Percentiles rank a stretch among this genome's conserved stretches.
Evolutionary conservation across 306 rosid genomes (phyloP).

Genomic region (Rosa chinensis): DNA sequence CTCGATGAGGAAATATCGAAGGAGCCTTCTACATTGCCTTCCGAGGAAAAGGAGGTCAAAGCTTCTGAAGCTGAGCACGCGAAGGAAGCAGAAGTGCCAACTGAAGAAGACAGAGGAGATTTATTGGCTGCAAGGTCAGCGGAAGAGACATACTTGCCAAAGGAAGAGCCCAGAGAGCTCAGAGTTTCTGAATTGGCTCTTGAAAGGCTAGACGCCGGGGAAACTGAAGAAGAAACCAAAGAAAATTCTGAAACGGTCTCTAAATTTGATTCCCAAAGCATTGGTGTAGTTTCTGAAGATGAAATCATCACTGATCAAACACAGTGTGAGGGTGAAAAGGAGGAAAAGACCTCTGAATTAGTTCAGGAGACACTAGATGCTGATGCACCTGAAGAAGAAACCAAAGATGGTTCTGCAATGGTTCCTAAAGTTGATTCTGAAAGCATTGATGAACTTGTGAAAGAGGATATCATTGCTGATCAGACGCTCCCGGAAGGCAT

Average conservation of each 20-base stretch:
- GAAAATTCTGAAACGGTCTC: conserved; percentile 10
- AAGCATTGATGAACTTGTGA: background rate
- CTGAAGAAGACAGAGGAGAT: background rate
- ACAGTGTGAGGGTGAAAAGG: background rate
- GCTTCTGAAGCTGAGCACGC: conserved; percentile 11
- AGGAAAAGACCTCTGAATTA: background rate
- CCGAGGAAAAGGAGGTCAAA: background rate
- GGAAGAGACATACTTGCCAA: conserved; percentile 23
- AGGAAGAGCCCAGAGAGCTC: conserved; percentile 15
- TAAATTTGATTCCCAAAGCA: background rate
- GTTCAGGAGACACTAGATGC: background rate
- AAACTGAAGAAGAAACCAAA: conserved; percentile 22
- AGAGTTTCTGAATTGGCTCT: conserved; percentile 6
- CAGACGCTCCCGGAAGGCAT: conserved; percentile 2
- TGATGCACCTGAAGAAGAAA: conserved; percentile 2
- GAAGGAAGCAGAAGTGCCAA: conserved; percentile 12
- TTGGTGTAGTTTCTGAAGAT: conserved; percentile 11
- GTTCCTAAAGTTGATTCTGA: background rate
- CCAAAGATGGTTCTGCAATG: background rate
- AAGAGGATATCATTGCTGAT: conserved; percentile 17
- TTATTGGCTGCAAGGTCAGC: background rate
- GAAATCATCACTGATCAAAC: conserved; percentile 16
- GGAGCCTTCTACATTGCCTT: conserved; percentile 15
- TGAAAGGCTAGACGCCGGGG: conserved; percentile 20
- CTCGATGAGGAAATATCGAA: background rate